Base-by-base conservation (phyloP, 139 green algal species). In the Deuterostichococcus epilithicus region DNA sequence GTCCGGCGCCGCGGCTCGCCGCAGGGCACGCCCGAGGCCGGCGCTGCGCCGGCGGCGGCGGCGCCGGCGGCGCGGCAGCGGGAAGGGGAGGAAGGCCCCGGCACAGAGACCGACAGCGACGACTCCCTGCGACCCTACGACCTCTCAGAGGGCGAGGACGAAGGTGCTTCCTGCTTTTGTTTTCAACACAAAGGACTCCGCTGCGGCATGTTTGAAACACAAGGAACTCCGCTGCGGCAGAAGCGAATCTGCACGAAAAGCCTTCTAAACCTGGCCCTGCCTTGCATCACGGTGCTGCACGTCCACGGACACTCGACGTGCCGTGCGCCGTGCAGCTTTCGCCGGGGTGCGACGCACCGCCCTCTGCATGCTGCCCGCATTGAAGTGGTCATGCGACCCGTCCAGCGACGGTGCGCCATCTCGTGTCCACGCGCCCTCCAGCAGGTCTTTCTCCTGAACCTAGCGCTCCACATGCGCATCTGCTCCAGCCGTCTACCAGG, bases 141-240 rank as follows among this genome's bases (percentile, higher is more conserved):
- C 67, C 75, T 88, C 35, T 70, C 70, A 34, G 84, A 88, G 72
- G 71, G 52, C 22, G 72, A 80, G 8, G 76, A 80, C 68, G 79
- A 86, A 10, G 73, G 79, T 84, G 26, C 44, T 42, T 52, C 4
- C 2, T 20, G 26, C 68, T 28, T 47, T 47, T 23, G 13, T 73
- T 0, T 65, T 67, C 10, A 36, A 65, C 4, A 67, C 20, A 76
- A 33, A 8, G 28, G 0, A 66, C 3, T 39, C 23, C 15, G 63
- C 15, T 26, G 23, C 63, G 23, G 33, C 63, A 36, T 70, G 33
- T 30, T 33, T 30, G 42, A 68, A 67, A 68, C 44, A 32, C 72
- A 26, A 30, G 26, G 23, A 18, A 36, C 63, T 70, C 23, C 23
- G 8, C 15, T 8, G 15, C 63, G 8, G 22, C 15, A 36, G 63